Evolutionary conservation across 768 basidiomycete genomes (phyloP).

Genomic region (Lentinula sp.): DNA sequence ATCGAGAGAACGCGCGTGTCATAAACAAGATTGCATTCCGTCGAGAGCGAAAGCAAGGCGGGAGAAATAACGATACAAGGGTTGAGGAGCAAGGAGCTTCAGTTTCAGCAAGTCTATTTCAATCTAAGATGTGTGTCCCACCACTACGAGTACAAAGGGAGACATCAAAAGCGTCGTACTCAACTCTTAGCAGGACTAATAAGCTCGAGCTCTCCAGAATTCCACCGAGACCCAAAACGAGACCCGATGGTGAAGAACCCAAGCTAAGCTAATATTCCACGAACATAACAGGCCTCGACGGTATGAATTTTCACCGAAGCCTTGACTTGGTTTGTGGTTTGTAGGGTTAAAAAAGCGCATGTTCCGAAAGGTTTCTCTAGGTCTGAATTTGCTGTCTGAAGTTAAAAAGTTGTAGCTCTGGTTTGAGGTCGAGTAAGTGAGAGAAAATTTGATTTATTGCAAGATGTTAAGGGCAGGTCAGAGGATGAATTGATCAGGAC

Average conservation of each 20-base stretch:
- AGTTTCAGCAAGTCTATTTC: too few species aligned
- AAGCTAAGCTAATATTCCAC: constrained; percentile 50
- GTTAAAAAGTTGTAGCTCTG: background rate
- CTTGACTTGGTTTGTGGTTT: constrained; percentile 63
- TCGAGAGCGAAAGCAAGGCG: too few species aligned
- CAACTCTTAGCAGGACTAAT: constrained; percentile 60
- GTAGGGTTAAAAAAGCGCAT: too few species aligned
- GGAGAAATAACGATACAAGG: too few species aligned
- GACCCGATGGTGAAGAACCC: constrained; percentile 35
- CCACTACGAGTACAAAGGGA: constrained; percentile 55
- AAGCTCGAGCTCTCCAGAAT: constrained; percentile 32
- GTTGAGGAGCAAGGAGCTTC: too few species aligned
- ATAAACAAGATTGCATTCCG: too few species aligned
- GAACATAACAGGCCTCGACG: constrained; percentile 66
- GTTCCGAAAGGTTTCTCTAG: too few species aligned
- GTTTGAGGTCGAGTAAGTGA: too few species aligned
- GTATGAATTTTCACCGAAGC: constrained; percentile 36
- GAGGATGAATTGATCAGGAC: too few species aligned
- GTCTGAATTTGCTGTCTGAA: background rate
- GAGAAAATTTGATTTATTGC: too few species aligned
- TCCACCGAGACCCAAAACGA: constrained; percentile 55
- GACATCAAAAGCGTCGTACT: constrained; percentile 26
- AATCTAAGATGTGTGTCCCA: constrained; percentile 46
- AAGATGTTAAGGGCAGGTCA: background rate
- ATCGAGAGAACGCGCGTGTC: too few species aligned